Evolutionary conservation across 2,329 filamentous ascomycete species (phyloP).

Genomic region (Tolypocladium sp.): DNA sequence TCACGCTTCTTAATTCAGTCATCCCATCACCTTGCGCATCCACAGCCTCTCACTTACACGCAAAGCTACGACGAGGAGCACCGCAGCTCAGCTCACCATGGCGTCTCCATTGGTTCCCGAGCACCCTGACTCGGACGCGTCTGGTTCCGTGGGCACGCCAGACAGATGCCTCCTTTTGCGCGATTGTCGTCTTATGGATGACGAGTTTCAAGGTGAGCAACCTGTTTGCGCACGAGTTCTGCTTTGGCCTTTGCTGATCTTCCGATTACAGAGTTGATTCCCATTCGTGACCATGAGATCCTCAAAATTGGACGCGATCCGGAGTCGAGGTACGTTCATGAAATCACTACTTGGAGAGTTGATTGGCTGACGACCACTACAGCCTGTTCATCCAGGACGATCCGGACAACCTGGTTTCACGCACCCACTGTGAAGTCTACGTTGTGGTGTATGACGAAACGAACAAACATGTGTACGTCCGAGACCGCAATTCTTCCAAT

Average conservation of each 20-base stretch:
- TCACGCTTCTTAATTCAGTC: not conserved
- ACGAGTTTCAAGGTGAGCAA: conserved; percentile 1
- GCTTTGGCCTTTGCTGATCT: not conserved
- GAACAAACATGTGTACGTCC: conserved; percentile 40
- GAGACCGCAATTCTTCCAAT: conserved; percentile 44
- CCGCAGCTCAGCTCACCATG: not conserved
- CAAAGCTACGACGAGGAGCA: not conserved
- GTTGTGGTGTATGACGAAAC: conserved; percentile 39
- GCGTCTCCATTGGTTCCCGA: not conserved
- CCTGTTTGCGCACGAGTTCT: not conserved
- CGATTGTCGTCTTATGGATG: not conserved
- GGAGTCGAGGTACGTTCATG: conserved; percentile 18
- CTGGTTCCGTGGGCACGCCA: no score
- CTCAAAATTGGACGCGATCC: conserved; percentile 26
- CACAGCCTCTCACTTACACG: not conserved
- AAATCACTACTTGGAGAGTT: not conserved
- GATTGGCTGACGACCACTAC: conserved; percentile 11
- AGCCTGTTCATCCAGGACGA: conserved; percentile 28
- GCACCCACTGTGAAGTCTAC: conserved; percentile 47
- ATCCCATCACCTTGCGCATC: not conserved
- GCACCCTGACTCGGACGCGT: not conserved
- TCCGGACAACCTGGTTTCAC: conserved; percentile 33
- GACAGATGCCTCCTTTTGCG: conserved; percentile 1
- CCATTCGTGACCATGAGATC: conserved; percentile 19
- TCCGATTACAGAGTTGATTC: conserved; percentile 13